Evolutionary conservation across 1,284 basidiomycete species (phyloP), one percentile per base, ranked within the genome.

Genomic region (Trametes polyzona): DNA sequence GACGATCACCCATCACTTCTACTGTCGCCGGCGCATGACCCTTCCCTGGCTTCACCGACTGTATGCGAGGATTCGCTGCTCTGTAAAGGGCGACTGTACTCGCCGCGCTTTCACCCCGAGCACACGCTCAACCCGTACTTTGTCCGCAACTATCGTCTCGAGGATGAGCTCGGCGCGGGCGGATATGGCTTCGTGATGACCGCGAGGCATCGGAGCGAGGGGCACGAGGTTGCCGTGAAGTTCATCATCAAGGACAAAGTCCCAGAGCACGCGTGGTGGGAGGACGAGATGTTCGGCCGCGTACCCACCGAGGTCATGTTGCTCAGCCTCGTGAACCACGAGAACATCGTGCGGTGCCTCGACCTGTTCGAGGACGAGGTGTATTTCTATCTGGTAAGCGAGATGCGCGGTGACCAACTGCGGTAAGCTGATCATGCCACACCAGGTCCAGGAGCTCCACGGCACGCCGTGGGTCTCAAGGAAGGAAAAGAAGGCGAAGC

Each of bases 151-250:
- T 97, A 95, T 71, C 72, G 78, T 21, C 81, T 96, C 40, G 82
- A 81, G 37, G 88, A 89, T 61, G 92, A 95, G 72, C 84, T 97
- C 35, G 95, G 95, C 44, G 86, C 87, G 9, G 95, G 95, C 36
- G 95, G 95, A 14, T 97, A 95, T 69, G 95, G 95, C 7, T 96
- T 97, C 70, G 95, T 97, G 24, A 87, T 93, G 81, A 88, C 88
- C 4, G 92, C 90, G 5, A 72, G 77, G 27, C 81, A 89, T 67
- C 83, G 83, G 26, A 65, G 64, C 21, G 76, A 79, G 43, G 76
- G 77, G 1, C 72, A 76, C 59, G 90, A 93, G 71, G 93, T 95
- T 39, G 95, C 95, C 0, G 91, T 96, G 74, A 96, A 97, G 75
- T 96, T 96, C 71, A 94, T 97, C 71, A 85, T 89, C 76, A 94